phyloP scores from a whole-genome alignment of 306 rosid genomes.

The Fagus crenata region DNA sequence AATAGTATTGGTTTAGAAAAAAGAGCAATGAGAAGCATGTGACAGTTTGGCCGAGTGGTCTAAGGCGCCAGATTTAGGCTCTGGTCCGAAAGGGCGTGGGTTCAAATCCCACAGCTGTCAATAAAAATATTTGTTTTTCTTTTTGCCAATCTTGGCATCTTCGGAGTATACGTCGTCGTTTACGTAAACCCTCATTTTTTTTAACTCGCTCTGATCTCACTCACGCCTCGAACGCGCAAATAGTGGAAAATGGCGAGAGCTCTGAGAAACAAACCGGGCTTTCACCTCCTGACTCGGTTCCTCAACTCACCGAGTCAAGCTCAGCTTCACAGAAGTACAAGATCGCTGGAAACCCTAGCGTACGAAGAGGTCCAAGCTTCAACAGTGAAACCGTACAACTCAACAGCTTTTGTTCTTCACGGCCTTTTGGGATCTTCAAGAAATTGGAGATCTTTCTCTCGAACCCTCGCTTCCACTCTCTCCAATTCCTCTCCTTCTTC shows the following conservation, averaged over 20 bases:
- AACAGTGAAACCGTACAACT: constrained; percentile 53
- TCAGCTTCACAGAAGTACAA: constrained; percentile 23
- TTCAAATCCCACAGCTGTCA: constrained; percentile 95
- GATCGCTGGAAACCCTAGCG: constrained; percentile 59
- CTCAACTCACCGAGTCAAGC: constrained; percentile 40
- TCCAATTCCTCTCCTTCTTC: constrained; percentile 60
- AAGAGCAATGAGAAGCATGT: rapidly evolving
- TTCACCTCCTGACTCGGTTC: constrained; percentile 41
- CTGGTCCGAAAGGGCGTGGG: constrained; percentile 99
- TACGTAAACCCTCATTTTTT: neutral
- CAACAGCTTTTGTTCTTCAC: constrained; percentile 76
- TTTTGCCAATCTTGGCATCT: neutral
- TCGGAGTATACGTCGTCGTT: neutral
- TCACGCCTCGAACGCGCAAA: neutral
- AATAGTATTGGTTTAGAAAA: neutral
- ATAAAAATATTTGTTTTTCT: rapidly evolving
- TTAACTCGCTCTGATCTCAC: neutral
- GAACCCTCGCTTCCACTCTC: constrained; percentile 57
- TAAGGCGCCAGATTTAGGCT: constrained; percentile 97
- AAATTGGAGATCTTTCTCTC: constrained; percentile 87
- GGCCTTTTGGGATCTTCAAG: constrained; percentile 80
- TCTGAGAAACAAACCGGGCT: constrained; percentile 38
- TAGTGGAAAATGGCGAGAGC: constrained; percentile 48
- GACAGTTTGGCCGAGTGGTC: constrained; percentile 98
- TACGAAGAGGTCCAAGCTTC: constrained; percentile 68